These are phyloP conservation scores for Plasmodium cynomolgi DNA, from an alignment of 169 alveolate genomes.

Conservation along the genomic window DNA sequence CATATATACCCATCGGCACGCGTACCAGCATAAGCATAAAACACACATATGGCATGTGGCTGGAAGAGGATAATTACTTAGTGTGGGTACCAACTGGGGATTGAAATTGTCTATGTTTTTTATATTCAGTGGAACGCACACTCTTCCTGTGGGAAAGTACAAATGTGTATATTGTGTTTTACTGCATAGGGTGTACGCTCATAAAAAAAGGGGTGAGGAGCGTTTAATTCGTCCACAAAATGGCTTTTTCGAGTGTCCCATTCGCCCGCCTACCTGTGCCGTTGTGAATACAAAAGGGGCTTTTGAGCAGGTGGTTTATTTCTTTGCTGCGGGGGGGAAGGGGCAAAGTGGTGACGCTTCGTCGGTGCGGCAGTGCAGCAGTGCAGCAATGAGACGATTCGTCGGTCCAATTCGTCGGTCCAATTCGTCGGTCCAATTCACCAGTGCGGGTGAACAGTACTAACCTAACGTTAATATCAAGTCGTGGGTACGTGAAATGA, in stretches of 20 bases:
- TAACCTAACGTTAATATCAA: slow-evolving; percentile 85
- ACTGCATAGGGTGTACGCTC: neutral
- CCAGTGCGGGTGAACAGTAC: neutral
- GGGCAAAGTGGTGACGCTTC: neutral
- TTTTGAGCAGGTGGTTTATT: slow-evolving; percentile 91
- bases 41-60: neutral
- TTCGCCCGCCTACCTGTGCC: slow-evolving; percentile 86
- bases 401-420: neutral
- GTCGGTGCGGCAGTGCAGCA: neutral
- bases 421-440: neutral
- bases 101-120: slow-evolving; percentile 78
- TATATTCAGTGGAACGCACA: slow-evolving; percentile 88
- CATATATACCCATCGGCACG: neutral
- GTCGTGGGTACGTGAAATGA: slow-evolving; percentile 86
- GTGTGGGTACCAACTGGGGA: slow-evolving; percentile 89
- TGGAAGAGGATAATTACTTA: slow-evolving; percentile 72
- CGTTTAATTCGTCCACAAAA: neutral
- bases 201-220: neutral
- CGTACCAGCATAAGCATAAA: neutral
- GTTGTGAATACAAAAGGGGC: slow-evolving; percentile 93
- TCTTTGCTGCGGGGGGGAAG: slow-evolving; percentile 81
- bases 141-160: slow-evolving; percentile 77
- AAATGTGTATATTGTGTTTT: neutral
- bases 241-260: neutral
- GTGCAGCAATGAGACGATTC: neutral